phyloP scores from a whole-genome alignment of 1,284 basidiomycete species.

The Cutaneotrichosporon spelunceum region DNA sequence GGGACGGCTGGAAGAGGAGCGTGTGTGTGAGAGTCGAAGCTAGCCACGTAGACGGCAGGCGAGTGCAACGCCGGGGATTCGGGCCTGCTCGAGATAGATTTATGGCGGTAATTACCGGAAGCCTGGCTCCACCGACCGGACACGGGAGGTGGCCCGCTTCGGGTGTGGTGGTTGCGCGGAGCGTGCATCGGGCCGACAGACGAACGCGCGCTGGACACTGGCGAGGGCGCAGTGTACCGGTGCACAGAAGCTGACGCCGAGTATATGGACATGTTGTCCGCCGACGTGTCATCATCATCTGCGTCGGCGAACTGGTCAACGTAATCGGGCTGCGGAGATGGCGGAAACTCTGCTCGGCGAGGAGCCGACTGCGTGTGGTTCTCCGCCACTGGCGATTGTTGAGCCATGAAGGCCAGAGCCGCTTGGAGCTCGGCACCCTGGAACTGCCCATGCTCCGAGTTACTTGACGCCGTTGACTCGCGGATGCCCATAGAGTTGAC shows the following conservation, averaged over 20 bases:
- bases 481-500: constrained; percentile 57
- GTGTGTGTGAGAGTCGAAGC: constrained; percentile 10
- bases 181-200: constrained; percentile 7
- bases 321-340: constrained; percentile 24
- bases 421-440: constrained; percentile 41
- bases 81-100: constrained; percentile 19
- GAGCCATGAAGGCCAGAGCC: constrained; percentile 39
- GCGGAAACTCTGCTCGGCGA: neutral
- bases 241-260: constrained; percentile 40
- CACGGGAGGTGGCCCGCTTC: constrained; percentile 21
- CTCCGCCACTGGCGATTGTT: constrained; percentile 17
- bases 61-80: constrained; percentile 29
- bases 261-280: constrained; percentile 27
- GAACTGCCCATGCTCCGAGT: constrained; percentile 45
- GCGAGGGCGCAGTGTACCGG: constrained; percentile 13
- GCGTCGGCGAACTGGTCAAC: constrained; percentile 57
- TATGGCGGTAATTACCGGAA: constrained; percentile 19
- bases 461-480: constrained; percentile 50
- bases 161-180: constrained; percentile 16
- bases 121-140: constrained; percentile 26
- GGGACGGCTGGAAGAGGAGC: constrained; percentile 7
- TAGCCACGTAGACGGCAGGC: constrained; percentile 19
- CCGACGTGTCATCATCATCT: constrained; percentile 55
- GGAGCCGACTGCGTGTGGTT: constrained; percentile 6
- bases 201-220: constrained; percentile 16